Conservation (phyloP, 768 basidiomycete species). For the Mrakia blollopis region DNA sequence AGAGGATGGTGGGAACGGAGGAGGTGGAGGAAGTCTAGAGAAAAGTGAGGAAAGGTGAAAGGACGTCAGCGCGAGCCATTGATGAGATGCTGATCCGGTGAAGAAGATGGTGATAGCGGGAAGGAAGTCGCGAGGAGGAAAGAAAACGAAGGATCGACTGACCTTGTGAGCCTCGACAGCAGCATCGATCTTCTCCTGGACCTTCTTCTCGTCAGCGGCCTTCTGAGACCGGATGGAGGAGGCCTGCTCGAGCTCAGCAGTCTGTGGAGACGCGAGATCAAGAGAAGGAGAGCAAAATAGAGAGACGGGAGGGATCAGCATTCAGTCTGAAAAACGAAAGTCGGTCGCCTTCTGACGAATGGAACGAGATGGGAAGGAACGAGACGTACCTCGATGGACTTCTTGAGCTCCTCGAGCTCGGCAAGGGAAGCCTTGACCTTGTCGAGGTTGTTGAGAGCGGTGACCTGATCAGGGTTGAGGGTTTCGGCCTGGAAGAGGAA, state of each 20-base stretch:
- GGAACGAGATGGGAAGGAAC: background rate
- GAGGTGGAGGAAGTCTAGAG: background rate
- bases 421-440: slow-evolving; percentile 35
- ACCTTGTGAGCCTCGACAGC: slow-evolving; percentile 36
- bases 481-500: slow-evolving; percentile 16
- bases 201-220: slow-evolving; percentile 35
- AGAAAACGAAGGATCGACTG: background rate
- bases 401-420: slow-evolving; percentile 38
- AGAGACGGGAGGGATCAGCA: background rate
- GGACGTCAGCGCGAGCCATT: slow-evolving; percentile 24
- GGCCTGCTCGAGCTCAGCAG: background rate
- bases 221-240: slow-evolving; percentile 35
- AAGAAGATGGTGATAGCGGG: background rate
- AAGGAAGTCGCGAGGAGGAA: background rate
- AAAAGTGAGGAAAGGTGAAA: background rate
- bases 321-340: background rate
- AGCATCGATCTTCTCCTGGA: slow-evolving; percentile 32
- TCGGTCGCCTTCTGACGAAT: background rate
- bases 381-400: slow-evolving; percentile 37
- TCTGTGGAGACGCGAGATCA: background rate
- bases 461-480: slow-evolving; percentile 40
- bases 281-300: background rate
- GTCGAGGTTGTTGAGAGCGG: slow-evolving; percentile 36
- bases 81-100: too few relatives aligned
- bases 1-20: slow-evolving; percentile 35